Base-by-base conservation (phyloP, 202 grass and related monocot genomes). In the Cymbopogon flexuosus region DNA sequence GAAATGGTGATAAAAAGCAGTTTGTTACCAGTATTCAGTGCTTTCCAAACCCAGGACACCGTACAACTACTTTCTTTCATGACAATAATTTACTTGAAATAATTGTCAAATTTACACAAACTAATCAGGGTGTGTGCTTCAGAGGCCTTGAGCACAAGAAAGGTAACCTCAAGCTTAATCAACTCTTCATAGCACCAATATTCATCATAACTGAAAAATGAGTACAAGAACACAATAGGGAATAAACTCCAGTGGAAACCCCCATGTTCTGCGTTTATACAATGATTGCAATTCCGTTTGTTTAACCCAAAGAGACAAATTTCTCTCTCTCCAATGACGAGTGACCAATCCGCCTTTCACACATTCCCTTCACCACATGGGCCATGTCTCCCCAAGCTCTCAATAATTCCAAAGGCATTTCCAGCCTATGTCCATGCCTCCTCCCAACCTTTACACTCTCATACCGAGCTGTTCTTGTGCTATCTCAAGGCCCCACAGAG, bases 391-490 rank as follows among this genome's bases (percentile, higher is more conserved):
- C 88, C 75, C 69, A 63, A 76, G 63, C 88, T 62, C 84, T 73
- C 77, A 81, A 89, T 89, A 91, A 93, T 99, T 86, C 96, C 88
- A 87, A 92, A 84, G 69, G 83, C 85, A 89, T 93, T 90, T 87
- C 89, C 88, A 86, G 84, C 84, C 76, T 35, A 86, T 79, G 88
- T 84, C 92, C 88, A 87, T 81, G 72, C 42, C 71, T 34, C 75
- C 36, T 72, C 78, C 79, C 8, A 73, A 45, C 83, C 86, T 85
- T 93, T 93, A 88, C 84, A 85, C 90, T 75, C 70, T 57, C 75
- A 80, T 67, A 73, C 76, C 83, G 73, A 90, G 89, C 87, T 94
- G 88, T 91, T 86, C 40, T 83, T 93, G 83, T 87, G 76, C 78
- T 84, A 80, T 68, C 88, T 88, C 84, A 51, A 89, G 88, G 83